Evolutionary conservation across 192 early-diverging fungal genomes (phyloP), one percentile per base, ranked within the genome.

Genomic region (Lobosporangium transversale): DNA sequence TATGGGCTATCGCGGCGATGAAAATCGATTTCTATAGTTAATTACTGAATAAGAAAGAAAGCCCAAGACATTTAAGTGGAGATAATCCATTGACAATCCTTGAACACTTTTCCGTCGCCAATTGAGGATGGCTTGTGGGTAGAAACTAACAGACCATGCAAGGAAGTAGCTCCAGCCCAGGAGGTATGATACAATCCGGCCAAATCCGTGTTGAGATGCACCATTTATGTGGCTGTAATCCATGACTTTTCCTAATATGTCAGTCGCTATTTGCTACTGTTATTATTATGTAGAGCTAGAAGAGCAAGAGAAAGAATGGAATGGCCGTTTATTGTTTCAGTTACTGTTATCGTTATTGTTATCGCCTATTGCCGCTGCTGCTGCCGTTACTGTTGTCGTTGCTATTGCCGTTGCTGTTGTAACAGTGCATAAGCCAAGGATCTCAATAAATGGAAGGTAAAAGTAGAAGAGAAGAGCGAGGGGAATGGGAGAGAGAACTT

Each of bases 81-180:
- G 68, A 85, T 94, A 98, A 76, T 98, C 96, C 26, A 95, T 84
- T 3, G 96, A 98, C 30, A 98, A 81, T 0, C 96, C 96, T 40
- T 90, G 83, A 8, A 96, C 93, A 65, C 84, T 91, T 56, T 92
- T 91, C 30, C 93, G 85, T 23, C 64, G 70, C 70, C 82, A 90
- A 83, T 97, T 95, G 45, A 95, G 85, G 15, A 94, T 73, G 3
- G 85, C 83, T 59, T 96, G 94, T 5, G 94, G 94, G 70, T 95
- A 97, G 66, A 97, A 97, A 69, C 87, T 89, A 27, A 92, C 80
- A 1, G 91, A 93, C 96, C 96, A 97, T 24, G 94, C 91, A 7
- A 86, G 48, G 70, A 95, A 94, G 81, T 95, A 96, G 4, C 58
- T 48, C 80, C 70, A 68, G 0, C 73, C 73, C 20, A 76, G 53